A percentile compares a stretch with the other conserved stretches of the same genome.
phyloP scores from a whole-genome alignment of 495 filamentous ascomycete species.

The Penicillium herquei region DNA sequence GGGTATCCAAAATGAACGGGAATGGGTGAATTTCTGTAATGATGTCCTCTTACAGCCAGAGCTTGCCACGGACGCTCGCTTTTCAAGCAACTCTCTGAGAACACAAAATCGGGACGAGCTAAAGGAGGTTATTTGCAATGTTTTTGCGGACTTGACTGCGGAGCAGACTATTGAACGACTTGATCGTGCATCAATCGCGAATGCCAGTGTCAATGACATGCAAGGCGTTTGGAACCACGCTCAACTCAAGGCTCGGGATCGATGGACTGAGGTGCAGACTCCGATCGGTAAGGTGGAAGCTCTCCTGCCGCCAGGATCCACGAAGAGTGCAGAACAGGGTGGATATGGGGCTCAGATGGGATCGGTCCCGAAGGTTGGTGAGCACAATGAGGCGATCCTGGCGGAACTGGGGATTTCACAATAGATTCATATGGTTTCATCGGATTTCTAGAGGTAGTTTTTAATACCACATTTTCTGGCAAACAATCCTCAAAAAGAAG shows the following conservation, averaged over 20 bases:
- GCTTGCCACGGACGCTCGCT: conserved; percentile 33
- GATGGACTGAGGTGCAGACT: conserved; percentile 48
- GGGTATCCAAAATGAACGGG: conserved; percentile 53
- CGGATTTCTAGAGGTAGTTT: no score
- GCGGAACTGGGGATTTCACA: conserved; percentile 14
- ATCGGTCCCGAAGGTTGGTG: conserved; percentile 38
- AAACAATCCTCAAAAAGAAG: no score
- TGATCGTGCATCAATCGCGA: conserved; percentile 42
- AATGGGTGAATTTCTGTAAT: conserved; percentile 48
- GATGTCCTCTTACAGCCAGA: conserved; percentile 32
- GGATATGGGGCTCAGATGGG: conserved; percentile 28
- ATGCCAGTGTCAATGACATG: conserved; percentile 52
- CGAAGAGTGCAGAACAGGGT: conserved; percentile 13
- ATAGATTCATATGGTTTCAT: background rate
- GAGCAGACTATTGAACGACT: conserved; percentile 30
- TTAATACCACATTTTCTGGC: no score
- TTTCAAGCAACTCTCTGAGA: conserved; percentile 35
- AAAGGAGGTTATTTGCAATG: conserved; percentile 28
- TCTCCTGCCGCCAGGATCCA: conserved; percentile 41
- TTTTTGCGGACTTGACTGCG: conserved; percentile 27
- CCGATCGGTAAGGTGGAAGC: conserved; percentile 39
- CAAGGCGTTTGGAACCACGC: conserved; percentile 49
- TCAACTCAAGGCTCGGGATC: conserved; percentile 40
- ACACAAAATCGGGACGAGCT: conserved; percentile 33
- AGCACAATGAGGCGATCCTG: conserved; percentile 35